Percentiles rank a stretch among this genome's conserved stretches.
phyloP scores from a whole-genome alignment of 768 basidiomycete species.

The Boletus subparvulus region DNA sequence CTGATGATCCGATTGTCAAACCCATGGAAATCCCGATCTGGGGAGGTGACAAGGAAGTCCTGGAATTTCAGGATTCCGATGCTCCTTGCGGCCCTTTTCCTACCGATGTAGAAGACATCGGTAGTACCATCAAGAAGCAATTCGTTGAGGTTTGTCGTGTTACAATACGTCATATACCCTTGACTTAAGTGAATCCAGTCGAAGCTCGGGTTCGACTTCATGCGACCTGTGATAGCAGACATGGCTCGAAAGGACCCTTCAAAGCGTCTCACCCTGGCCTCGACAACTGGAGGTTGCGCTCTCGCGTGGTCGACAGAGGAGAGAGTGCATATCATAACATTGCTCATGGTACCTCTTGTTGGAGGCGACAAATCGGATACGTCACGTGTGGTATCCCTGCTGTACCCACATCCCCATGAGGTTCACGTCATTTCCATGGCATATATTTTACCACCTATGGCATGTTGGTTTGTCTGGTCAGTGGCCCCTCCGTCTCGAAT shows the following conservation, averaged over 20 bases:
- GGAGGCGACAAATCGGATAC: conserved; percentile 25
- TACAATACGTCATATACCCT: not conserved
- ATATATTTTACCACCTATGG: not conserved
- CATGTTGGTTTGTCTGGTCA: not conserved
- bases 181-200: not conserved
- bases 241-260: conserved; percentile 40
- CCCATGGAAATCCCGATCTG: conserved; percentile 31
- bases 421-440: not conserved
- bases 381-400: conserved; percentile 18
- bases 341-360: conserved; percentile 15
- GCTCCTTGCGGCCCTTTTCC: conserved; percentile 39
- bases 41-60: conserved; percentile 44
- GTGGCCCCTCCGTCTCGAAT: too few species aligned
- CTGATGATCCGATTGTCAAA: conserved; percentile 19
- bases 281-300: conserved; percentile 28
- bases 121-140: conserved; percentile 35
- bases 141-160: conserved; percentile 30
- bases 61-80: conserved; percentile 32
- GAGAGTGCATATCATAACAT: conserved; percentile 1
- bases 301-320: conserved; percentile 16
- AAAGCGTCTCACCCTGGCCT: conserved; percentile 34
- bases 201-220: conserved; percentile 26
- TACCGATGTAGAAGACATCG: conserved; percentile 44
- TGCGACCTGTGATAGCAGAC: conserved; percentile 34
- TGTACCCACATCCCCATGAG: conserved; percentile 11